Evolutionary conservation across 495 filamentous ascomycete genomes (phyloP), one percentile per base, ranked within the genome.

Genomic region (Cercophora samala): DNA sequence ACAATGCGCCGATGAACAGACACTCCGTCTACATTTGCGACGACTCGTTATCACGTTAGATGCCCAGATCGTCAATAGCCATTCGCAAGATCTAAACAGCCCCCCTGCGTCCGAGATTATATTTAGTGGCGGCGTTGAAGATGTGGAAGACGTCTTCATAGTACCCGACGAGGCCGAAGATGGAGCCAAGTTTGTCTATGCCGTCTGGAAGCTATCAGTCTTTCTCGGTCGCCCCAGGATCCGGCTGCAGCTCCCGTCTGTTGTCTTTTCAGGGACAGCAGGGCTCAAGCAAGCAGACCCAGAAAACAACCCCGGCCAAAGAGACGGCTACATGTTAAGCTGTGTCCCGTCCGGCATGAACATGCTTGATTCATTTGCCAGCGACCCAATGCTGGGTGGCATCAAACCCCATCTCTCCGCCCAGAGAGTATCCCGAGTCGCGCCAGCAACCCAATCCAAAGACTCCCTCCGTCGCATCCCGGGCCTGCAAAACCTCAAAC

Each of bases 201-300:
- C 89, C n/a, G 82, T 94, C 63, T 97, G 93, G 93, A 93, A 88
- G 71, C 78, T 90, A 22, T 81, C 88, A 21, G 87, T 91, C n/a
- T 88, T 91, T 67, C 82, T 96, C 77, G 85, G 83, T 69, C 88
- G 93, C 53, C 93, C 93, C 42, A 75, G 91, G 64, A 88, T 91
- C 58, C 86, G 91, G 66, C 85, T 95, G 18, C 91, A 93, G 70
- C 87, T 88, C 59, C 92, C 92, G 2, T 86, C 87, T 5, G 84
- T 94, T 53, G 80, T 93, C 32, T 93, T 97, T 74, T 83, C 86
- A 18, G 89, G 88, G n/a, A 86, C 86, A 26, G 92, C 91, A 42
- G 86, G 81, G 66, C 75, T 94, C 58, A 89, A 85, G 67, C 81
- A 88, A 2, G 73, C 84, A 0, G 82, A 88, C 42, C 72, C 79